Base-by-base conservation (phyloP, 2,329 filamentous ascomycete species). In the Metarhizium rileyi region DNA sequence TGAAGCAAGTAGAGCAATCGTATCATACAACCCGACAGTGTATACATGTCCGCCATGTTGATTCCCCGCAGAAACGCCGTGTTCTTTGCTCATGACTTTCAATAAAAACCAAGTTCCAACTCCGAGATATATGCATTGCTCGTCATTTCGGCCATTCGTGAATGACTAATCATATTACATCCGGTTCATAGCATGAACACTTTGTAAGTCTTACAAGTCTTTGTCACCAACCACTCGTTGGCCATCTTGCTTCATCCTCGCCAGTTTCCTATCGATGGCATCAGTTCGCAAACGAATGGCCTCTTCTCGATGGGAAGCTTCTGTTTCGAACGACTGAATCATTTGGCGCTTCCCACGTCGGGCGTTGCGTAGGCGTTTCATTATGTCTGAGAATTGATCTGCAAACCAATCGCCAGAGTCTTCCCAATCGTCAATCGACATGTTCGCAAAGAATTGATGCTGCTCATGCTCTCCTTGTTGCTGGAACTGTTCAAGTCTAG, bases 351-450 rank as follows among this genome's bases (percentile, higher is more conserved):
- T 80, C 14, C 63, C 64, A 50, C 69, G 69, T 9, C 78, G 70
- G 20, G 73, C 69, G 46, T 72, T 66, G 51, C 70, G 71, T 53
- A 81, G 61, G 47, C 64, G 67, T 52, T 69, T 63, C 60, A 80
- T 70, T 40, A 81, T 63, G 3, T 66, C 66, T 7, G 70, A 64
- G 53, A 82, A 81, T 53, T 72, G 74, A 41, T 72, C 70, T 22
- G 79, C 65, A 50, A 82, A 79, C 78, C 78, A 82, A 54, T 81
- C 77, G 5, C 78, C 78, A 1, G 77, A 72, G 14, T 71, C 67
- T 55, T 82, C 78, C 78, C 78, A 82, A 48, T 81, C 78, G 16
- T 70, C 65, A 14, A 80, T 66, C 1, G 73, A 63, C 70, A 81
- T 75, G 47, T 69, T 69, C 3, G 67, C 69, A 57, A 81, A 80